Conservation (phyloP, 2,329 filamentous ascomycete genomes). For the Orbilia blumenaviensis region DNA sequence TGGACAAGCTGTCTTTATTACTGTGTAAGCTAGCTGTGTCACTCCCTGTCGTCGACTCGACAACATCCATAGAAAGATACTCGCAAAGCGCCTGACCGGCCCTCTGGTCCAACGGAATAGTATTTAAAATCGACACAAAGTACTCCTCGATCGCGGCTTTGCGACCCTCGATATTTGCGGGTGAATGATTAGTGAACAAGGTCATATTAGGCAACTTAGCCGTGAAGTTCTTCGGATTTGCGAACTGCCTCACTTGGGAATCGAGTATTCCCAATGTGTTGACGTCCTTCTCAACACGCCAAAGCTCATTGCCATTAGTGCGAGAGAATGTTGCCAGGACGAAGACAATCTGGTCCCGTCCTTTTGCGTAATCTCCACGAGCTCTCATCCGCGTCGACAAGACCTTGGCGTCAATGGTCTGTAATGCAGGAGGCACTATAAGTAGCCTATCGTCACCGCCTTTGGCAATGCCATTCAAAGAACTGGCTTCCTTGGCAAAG, state of each 20-base stretch:
- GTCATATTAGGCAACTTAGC: conserved; percentile 83
- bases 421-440: conserved; percentile 68
- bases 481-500: conserved; percentile 50
- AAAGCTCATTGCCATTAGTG: conserved; percentile 79
- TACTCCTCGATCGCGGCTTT: conserved; percentile 83
- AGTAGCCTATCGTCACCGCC: conserved; percentile 51
- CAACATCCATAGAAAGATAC: conserved; percentile 78
- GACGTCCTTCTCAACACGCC: conserved; percentile 93
- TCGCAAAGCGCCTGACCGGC: conserved; percentile 84
- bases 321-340: conserved; percentile 85
- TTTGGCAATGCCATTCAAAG: conserved; percentile 52
- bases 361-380: conserved; percentile 46
- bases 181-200: conserved; percentile 90
- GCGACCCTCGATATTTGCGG: conserved; percentile 89
- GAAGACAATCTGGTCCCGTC: conserved; percentile 67
- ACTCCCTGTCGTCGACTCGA: conserved; percentile 64
- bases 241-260: conserved; percentile 76
- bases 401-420: conserved; percentile 84
- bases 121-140: conserved; percentile 84
- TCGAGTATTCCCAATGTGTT: conserved; percentile 82
- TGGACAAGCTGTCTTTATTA: conserved; percentile 59
- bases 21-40: conserved; percentile 66
- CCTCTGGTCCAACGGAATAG: conserved; percentile 74
- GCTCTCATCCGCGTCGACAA: conserved; percentile 83
- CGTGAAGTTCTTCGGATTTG: conserved; percentile 68